Conservation (phyloP, 257 asterid species). For the Leptodermis oblonga region DNA sequence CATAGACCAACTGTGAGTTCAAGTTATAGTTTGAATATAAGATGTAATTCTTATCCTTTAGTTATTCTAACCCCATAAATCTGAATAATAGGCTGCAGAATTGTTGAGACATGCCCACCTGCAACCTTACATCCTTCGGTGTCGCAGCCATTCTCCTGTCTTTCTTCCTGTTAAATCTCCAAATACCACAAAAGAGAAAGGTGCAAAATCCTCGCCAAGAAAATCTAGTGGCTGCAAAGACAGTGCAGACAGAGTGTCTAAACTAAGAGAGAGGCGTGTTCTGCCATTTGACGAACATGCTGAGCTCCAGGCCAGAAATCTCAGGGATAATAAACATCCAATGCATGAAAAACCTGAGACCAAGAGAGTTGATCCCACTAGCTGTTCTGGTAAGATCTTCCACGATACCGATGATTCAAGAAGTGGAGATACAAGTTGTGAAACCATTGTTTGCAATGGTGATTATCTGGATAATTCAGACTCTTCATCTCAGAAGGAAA, state of each 20-base stretch:
- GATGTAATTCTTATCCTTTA: background rate
- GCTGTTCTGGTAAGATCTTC: slow-evolving; percentile 60
- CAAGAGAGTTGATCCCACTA: slow-evolving; percentile 74
- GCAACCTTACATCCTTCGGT: slow-evolving; percentile 77
- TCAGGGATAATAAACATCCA: slow-evolving; percentile 30
- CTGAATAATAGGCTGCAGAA: slow-evolving; percentile 68
- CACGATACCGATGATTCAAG: slow-evolving; percentile 69
- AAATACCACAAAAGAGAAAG: slow-evolving; percentile 47
- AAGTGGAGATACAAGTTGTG: slow-evolving; percentile 50
- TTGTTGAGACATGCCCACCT: slow-evolving; percentile 81
- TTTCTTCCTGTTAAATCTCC: slow-evolving; percentile 93
- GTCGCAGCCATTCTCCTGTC: slow-evolving; percentile 64
- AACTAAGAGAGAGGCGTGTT: slow-evolving; percentile 45
- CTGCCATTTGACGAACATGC: slow-evolving; percentile 53
- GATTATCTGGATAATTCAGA: slow-evolving; percentile 35
- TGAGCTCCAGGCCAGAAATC: slow-evolving; percentile 31
- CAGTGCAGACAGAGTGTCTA: slow-evolving; percentile 32
- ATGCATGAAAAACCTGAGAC: slow-evolving; percentile 53
- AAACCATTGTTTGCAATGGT: slow-evolving; percentile 44
- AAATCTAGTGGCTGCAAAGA: slow-evolving; percentile 41
- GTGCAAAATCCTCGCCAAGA: slow-evolving; percentile 45
- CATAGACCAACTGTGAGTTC: slow-evolving; percentile 79
- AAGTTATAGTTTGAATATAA: background rate
- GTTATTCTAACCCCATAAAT: slow-evolving; percentile 8
- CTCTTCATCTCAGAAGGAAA: slow-evolving; percentile 43